Evolutionary conservation across 1,284 basidiomycete genomes (phyloP), one percentile per base, ranked within the genome.

Genomic region (Sporisorium graminicola): DNA sequence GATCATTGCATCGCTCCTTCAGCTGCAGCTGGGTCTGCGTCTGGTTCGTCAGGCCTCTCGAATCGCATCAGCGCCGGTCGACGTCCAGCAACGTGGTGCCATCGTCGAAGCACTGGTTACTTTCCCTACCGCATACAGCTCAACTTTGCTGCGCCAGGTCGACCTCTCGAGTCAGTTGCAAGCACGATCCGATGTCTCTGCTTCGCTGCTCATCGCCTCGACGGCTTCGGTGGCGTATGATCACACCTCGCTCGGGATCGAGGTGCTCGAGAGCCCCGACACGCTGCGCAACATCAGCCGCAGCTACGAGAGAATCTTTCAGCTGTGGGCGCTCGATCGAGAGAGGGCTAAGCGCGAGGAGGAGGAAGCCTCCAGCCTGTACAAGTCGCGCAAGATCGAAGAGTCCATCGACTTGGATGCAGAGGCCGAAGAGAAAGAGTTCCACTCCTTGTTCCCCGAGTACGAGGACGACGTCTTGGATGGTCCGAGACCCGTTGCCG

Each of bases 261-360:
- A 53, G 12, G 65, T 64, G 37, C 61, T 72, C 37, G 58, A 71
- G 33, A 43, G 22, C 26, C 65, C 65, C 18, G 60, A 53, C 7
- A 65, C 66, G 20, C 44, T 77, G 35, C 65, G 66, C 18, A 65
- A 63, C 40, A 54, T 77, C 58, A 77, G 74, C 54, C 69, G 70
- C 50, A 65, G 63, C 46, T 95, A 94, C 80, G 92, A 94, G 63
- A 91, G 92, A 78, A 88, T 92, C 1, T 89, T 91, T 63, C 89
- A 91, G 22, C 88, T 96, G 9, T 98, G 95, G 95, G 88, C 90
- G 35, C 90, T 92, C 37, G 93, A 97, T 81, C 90, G 91, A 44
- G 90, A 91, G 29, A 90, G 90, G 66, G 91, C 91, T 69, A 89
- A 90, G 49, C 89, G 93, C 74, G 89, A 87, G 20, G 90, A 90